Evolutionary conservation across 352 stramenopile species (phyloP).

Genomic region (Phytopythium vexans): DNA sequence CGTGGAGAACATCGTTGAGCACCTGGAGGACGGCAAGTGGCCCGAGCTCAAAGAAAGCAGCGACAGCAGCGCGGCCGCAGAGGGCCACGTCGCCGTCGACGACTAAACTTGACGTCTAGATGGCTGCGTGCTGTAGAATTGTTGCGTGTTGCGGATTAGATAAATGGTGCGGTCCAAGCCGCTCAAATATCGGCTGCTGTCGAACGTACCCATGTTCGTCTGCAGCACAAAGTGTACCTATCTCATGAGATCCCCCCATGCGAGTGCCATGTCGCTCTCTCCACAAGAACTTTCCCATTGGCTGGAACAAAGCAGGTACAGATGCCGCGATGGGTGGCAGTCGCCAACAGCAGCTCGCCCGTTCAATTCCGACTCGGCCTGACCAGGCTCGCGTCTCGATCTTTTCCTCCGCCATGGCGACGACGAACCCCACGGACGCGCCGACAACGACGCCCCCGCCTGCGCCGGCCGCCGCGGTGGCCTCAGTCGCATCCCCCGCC

Average conservation of each 20-base stretch:
- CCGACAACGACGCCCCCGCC: slow-evolving; percentile 8
- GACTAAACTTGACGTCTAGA: too few species aligned
- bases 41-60: slow-evolving; percentile 1
- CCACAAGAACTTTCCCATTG: slow-evolving; percentile 5
- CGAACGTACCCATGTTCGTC: too few species aligned
- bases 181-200: too few species aligned
- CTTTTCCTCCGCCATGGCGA: not conserved
- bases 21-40: slow-evolving; percentile 26
- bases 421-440: not conserved
- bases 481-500: not conserved
- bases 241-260: not conserved
- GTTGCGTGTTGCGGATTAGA: too few species aligned
- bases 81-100: too few species aligned
- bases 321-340: slow-evolving; percentile 1
- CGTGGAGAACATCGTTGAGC: slow-evolving; percentile 61
- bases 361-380: too few species aligned
- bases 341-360: not conserved
- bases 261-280: not conserved
- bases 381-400: too few species aligned
- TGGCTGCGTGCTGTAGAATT: too few species aligned
- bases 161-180: too few species aligned
- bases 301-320: not conserved
- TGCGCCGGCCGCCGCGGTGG: slow-evolving; percentile 7
- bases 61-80: not conserved
- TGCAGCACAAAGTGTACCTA: slow-evolving; percentile 4